Evolutionary conservation across 257 asterid species (phyloP), one percentile per base, ranked within the genome.

Genomic region (Paulownia fortunei): DNA sequence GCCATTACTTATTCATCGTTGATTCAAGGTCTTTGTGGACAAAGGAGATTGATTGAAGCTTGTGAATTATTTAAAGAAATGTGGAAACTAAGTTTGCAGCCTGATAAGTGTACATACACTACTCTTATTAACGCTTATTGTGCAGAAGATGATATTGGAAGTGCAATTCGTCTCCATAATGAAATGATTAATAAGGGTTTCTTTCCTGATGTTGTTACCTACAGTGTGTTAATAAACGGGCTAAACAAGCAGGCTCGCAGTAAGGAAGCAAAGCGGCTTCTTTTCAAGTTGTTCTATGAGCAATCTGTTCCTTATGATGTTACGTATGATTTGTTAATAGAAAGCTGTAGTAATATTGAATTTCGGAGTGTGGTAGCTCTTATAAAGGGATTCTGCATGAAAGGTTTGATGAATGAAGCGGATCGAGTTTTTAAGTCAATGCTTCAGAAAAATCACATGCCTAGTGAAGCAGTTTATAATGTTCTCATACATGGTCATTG

Each of bases 331-430:
- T 81, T 87, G 78, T 87, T 94, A 80, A 90, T 94, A 76, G 92
- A 92, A 72, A 87, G 92, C 47, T 94, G 98, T 23, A 80, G 88
- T 47, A 83, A 80, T 70, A 74, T 77, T 16, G 92, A 86, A 65
- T 90, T 84, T 74, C 87, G 80, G 81, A 88, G 86, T 68, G 88
- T 52, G 9, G 74, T 76, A 67, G 90, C 91, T 74, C 97, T 94
- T 19, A 83, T 94, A 27, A 92, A 94, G 73, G 96, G 96, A 58
- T 92, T 94, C 86, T 94, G 97, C 92, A 89, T 94, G 90, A 92
- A 92, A 69, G 97, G 97, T 46, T 76, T 94, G 90, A 88, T 89
- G 91, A 83, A 78, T 21, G 94, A 94, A 81, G 98, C 97, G 3
- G 98, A 89, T 75, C 74, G 73, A 54, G 94, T 90, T 82, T 89